Base-by-base conservation (phyloP, 2,329 filamentous ascomycete genomes). In the Sordariomycetes sp. region DNA sequence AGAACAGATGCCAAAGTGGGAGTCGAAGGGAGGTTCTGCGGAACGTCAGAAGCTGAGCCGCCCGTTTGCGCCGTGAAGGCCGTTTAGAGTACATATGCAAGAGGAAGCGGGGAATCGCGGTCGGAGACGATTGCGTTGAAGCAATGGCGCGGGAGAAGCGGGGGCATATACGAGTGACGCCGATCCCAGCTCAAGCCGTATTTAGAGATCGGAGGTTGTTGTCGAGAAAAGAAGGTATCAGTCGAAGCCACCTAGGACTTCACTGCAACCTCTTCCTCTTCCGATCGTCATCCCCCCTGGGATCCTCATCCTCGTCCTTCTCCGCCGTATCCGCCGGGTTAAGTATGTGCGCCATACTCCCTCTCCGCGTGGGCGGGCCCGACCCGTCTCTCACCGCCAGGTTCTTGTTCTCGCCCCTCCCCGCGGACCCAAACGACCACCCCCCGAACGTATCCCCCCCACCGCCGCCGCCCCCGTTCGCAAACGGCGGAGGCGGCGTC, bases 341-440 rank as follows among this genome's bases (percentile, higher is more conserved):
- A n/a, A 83, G 69, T 20, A 83, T 83, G 60, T 83, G 80, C 0
- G 80, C 80, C 79, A 83, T 82, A 67, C 80, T 83, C 25, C 80
- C 79, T 54, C 80, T 69, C 52, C 80, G 69, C 0, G 80, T 83
- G 0, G 78, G 76, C 1, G 80, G 80, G 0, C 72, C 77, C 1
- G 80, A 83, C 59, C 76, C 75, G 61, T 83, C 80, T 60, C 74
- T 77, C 52, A 81, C 65, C 3, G 72, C 67, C 10, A 81, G 68
- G 22, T 74, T 76, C 64, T 77, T 77, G 58, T 74, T 74, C 55
- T 77, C 77, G 32, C 55, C 45, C 51, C 76, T 72, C 17, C 64
- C 64, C 6, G 76, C 76, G 36, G 75, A 74, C 58, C 72, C 74
- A 79, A 80, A 83, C 2, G 76, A 77, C 78, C 80, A 83, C 61